These are phyloP conservation scores for Metrosideros polymorpha DNA, from an alignment of 441 rosid genomes.

Conservation along the genomic window DNA sequence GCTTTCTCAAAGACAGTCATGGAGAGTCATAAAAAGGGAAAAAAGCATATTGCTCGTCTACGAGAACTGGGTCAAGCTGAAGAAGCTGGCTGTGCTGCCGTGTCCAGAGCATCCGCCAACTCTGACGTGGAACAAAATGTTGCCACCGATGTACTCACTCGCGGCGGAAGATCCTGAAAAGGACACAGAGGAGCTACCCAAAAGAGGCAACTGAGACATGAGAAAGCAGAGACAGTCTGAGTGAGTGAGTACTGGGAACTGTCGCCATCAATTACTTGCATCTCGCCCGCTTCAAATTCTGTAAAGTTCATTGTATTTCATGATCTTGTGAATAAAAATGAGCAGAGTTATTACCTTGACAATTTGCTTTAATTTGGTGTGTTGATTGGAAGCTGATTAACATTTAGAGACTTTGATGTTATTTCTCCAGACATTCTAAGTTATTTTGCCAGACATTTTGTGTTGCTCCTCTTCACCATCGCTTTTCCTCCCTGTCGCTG, in stretches of 20 bases:
- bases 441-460: not conserved
- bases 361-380: not conserved
- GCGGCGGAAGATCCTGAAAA: not conserved
- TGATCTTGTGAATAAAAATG: not conserved
- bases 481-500: too few relatives aligned
- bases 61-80: constrained; percentile 2
- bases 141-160: not conserved
- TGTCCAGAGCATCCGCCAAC: not conserved
- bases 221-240: not conserved
- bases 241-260: not conserved
- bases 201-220: not conserved
- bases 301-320: not conserved
- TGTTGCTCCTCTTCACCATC: not conserved
- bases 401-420: not conserved
- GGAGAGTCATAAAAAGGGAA: constrained; percentile 44
- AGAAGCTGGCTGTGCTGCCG: not conserved
- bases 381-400: not conserved
- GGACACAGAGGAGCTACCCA: not conserved
- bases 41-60: constrained; percentile 28
- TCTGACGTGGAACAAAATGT: not conserved
- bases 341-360: not conserved
- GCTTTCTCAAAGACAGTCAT: constrained; percentile 19
- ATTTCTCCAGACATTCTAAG: not conserved
- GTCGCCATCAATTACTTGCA: not conserved
- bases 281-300: not conserved